Percentiles rank a stretch among this genome's conserved stretches.
Evolutionary conservation across 148 eudicot genomes (phyloP).

Genomic region (Rhododendron ferrugineum): DNA sequence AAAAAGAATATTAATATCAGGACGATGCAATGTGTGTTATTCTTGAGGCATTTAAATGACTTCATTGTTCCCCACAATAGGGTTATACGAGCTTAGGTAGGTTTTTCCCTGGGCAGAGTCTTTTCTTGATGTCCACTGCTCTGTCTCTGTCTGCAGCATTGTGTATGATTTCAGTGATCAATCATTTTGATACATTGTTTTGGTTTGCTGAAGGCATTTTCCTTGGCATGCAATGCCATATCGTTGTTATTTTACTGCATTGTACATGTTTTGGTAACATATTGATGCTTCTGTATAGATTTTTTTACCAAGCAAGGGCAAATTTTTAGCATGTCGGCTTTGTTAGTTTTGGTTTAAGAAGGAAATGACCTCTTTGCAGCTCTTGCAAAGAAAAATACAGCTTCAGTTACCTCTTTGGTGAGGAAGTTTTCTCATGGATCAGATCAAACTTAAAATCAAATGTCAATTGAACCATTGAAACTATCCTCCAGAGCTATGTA

Average conservation of each 20-base stretch:
- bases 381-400: neutral
- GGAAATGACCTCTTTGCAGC: neutral
- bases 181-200: neutral
- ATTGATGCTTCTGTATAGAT: neutral
- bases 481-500: neutral
- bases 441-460: neutral
- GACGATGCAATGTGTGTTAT: neutral
- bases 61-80: neutral
- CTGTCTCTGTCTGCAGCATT: neutral
- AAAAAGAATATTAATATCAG: neutral
- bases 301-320: neutral
- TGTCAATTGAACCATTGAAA: neutral
- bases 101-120: neutral
- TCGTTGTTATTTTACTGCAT: neutral
- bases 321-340: neutral
- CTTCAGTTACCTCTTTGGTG: neutral
- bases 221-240: neutral
- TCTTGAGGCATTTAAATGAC: neutral
- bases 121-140: neutral
- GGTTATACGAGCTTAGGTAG: neutral
- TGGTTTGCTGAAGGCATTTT: neutral
- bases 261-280: neutral
- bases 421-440: neutral
- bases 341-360: neutral
- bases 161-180: neutral